Base-by-base conservation (phyloP, 257 asterid species). In the Lycium barbarum region DNA sequence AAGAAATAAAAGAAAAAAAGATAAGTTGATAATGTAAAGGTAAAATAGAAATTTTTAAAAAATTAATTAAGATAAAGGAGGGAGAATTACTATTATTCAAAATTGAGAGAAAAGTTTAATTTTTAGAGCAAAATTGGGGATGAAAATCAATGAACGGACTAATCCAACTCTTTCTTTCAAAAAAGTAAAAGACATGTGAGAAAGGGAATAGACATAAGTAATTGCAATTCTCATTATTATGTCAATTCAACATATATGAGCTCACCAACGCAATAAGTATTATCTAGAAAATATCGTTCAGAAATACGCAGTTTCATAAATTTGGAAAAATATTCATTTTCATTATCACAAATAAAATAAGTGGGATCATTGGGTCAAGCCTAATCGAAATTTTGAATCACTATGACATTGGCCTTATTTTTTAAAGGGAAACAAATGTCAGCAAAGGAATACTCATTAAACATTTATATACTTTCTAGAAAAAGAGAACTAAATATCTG, bases 191-290 rank as follows among this genome's bases (percentile, higher is more conserved):
- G 14, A 22, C 7, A 63, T 63, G 38, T 10, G 70, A 40, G 33
- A 43, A 72, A 20, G 36, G 33, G 15, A 18, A 72, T 4, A 72
- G 18, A 72, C 45, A 72, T 14, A 11, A n/a, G 17, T 47, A 18
- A 73, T n/a, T n/a, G 59, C 35, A 73, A n/a, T 20, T 45, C n/a
- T 73, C 72, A 5, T 73, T 73, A 73, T 49, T 73, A 36, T 5
- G 59, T 45, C 11, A 45, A 73, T 45, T 73, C 38, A 73, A 10
- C 58, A 49, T 20, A n/a, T 73, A 18, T 45, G 59, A 73, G 80
- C 59, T 73, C 40, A 45, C n/a, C 38, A 45, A 20, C 6, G 33
- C 0, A 26, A 26, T 26, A 17, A 43, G 18, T 18, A 43, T 71
- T 71, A 18, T 71, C 55, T 2, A 9, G 17, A 40, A 71, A 43